Conservation (phyloP, 371 early-diverging fungal genomes). For the Apophysomyces trapeziformis region DNA sequence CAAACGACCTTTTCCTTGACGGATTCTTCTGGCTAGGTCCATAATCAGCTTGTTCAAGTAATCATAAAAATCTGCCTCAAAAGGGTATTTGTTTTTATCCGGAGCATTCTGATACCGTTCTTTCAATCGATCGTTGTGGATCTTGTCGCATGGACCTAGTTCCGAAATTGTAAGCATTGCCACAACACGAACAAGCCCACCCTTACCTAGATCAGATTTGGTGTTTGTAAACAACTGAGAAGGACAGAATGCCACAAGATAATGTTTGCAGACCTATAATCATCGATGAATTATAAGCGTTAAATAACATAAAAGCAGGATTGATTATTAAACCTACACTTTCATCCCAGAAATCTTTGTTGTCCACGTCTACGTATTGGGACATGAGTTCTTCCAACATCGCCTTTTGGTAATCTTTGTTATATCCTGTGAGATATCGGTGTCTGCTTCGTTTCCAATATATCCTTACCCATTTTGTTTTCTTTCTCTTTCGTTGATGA, state of each 20-base stretch:
- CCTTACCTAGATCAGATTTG: slow-evolving; percentile 79
- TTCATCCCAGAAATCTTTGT: slow-evolving; percentile 69
- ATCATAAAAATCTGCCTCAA: slow-evolving; percentile 78
- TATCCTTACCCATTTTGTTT: not conserved
- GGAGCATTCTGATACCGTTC: slow-evolving; percentile 72
- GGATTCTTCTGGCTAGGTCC: slow-evolving; percentile 79
- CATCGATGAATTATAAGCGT: not conserved
- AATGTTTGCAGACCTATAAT: slow-evolving; percentile 83
- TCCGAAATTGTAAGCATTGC: not conserved
- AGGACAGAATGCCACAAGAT: slow-evolving; percentile 86
- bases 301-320: not conserved
- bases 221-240: slow-evolving; percentile 87
- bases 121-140: slow-evolving; percentile 84
- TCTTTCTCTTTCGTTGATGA: not conserved
- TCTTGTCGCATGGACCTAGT: slow-evolving; percentile 68
- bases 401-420: slow-evolving; percentile 68
- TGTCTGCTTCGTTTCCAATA: not conserved
- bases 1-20: slow-evolving; percentile 75
- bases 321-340: slow-evolving; percentile 45
- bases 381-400: slow-evolving; percentile 84
- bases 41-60: slow-evolving; percentile 71
- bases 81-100: slow-evolving; percentile 72
- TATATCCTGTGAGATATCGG: not conserved
- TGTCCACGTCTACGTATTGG: slow-evolving; percentile 69
- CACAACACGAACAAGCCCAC: slow-evolving; percentile 15